Percentiles rank a stretch among this genome's conserved stretches.
Conservation (phyloP, 2,329 filamentous ascomycete species). For the Venturia carpophila region DNA sequence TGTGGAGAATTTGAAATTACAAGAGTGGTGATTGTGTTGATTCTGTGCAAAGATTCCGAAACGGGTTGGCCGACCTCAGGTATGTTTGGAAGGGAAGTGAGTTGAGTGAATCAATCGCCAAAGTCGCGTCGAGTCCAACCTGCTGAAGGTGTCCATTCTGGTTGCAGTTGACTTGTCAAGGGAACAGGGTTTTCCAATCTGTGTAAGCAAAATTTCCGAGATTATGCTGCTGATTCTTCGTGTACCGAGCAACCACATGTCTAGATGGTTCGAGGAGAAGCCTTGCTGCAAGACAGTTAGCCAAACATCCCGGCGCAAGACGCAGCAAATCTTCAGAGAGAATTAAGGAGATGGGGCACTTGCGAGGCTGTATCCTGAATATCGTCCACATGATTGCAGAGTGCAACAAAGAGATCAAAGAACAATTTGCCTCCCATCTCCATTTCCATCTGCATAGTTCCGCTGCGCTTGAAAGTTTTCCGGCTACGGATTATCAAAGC, state of each 20-base stretch:
- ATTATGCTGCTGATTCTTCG: constrained; percentile 10
- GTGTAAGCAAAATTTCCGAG: constrained; percentile 13
- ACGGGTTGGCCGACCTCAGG: constrained; percentile 12
- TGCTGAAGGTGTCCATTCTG: constrained; percentile 7
- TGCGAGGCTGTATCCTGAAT: constrained; percentile 54
- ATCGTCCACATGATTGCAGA: constrained; percentile 98
- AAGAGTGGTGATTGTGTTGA: constrained; percentile 9
- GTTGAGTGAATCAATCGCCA: constrained; percentile 15
- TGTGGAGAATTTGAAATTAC: constrained; percentile 9
- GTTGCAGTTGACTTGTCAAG: constrained; percentile 12
- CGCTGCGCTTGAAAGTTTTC: constrained; percentile 95
- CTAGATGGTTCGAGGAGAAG: constrained; percentile 16
- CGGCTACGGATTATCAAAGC: constrained; percentile 95
- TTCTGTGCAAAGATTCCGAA: constrained; percentile 3
- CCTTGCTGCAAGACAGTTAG: constrained; percentile 1
- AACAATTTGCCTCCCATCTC: constrained; percentile 89
- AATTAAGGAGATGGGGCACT: constrained; percentile 10
- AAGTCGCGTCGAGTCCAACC: constrained; percentile 6
- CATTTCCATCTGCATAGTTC: constrained; percentile 99
- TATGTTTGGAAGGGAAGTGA: constrained; percentile 1
- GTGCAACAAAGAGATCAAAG: constrained; percentile 96
- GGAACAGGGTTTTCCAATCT: constrained; percentile 11
- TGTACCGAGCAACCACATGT: constrained; percentile 13
- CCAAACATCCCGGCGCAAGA: neutral
- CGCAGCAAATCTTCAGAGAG: neutral